A percentile compares a stretch with the other conserved stretches of the same genome.
phyloP scores from a whole-genome alignment of 140 eudicot species.

The Oenanthe javanica region DNA sequence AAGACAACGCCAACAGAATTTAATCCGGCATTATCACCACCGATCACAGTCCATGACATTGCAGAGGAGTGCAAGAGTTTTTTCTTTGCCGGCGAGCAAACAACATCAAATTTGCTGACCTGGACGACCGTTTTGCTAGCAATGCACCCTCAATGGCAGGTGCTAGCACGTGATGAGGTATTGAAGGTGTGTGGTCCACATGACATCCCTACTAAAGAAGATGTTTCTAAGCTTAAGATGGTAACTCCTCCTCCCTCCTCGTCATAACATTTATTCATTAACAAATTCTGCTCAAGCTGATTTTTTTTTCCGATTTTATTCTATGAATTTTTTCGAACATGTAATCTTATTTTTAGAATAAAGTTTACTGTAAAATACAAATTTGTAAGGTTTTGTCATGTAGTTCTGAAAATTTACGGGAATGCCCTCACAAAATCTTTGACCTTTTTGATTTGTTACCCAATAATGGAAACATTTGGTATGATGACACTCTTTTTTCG shows the following conservation, averaged over 20 bases:
- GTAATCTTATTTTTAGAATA: not conserved
- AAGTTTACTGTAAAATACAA: not conserved
- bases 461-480: constrained; percentile 1
- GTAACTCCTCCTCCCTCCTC: constrained; percentile 14
- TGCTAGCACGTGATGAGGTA: constrained; percentile 58
- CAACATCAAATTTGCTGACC: constrained; percentile 43
- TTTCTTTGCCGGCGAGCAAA: constrained; percentile 50
- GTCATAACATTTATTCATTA: not conserved
- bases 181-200: constrained; percentile 51
- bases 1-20: not conserved
- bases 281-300: not conserved
- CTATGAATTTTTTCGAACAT: no score
- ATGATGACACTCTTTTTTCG: not conserved
- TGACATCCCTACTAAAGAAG: constrained; percentile 41
- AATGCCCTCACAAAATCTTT: not conserved
- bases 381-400: not conserved
- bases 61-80: constrained; percentile 55
- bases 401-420: not conserved
- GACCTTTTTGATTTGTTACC: constrained; percentile 2
- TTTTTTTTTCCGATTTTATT: not conserved
- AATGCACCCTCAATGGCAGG: constrained; percentile 67
- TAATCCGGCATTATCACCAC: not conserved
- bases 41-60: constrained; percentile 32
- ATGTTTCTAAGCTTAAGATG: constrained; percentile 40
- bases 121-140: constrained; percentile 46